Conservation (phyloP, 805 yeast genomes). For the Saccharomycopsis olivae region DNA sequence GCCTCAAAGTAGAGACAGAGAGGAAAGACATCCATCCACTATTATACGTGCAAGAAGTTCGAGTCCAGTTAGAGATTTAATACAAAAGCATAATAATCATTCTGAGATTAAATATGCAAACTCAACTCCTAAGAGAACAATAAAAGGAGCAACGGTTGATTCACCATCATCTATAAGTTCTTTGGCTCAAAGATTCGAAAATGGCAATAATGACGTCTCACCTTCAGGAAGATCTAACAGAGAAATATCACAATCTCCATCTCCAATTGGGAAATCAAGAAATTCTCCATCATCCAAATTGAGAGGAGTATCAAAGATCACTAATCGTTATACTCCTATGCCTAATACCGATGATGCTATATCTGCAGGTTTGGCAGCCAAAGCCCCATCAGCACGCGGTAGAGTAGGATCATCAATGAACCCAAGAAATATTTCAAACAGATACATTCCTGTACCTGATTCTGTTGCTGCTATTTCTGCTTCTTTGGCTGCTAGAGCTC, state of each 20-base stretch:
- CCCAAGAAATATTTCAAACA: conserved; percentile 1
- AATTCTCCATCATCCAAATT: not conserved
- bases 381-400: conserved; percentile 1
- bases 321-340: conserved; percentile 10
- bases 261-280: not conserved
- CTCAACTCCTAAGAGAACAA: too few species aligned
- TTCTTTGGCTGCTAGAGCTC: conserved; percentile 16
- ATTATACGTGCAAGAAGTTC: conserved; percentile 5
- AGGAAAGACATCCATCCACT: not conserved
- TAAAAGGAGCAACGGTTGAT: too few species aligned
- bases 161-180: not conserved
- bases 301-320: not conserved
- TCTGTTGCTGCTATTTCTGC: conserved; percentile 17
- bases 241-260: not conserved
- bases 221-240: not conserved
- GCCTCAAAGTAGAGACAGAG: not conserved
- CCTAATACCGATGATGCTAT: conserved; percentile 8
- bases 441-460: conserved; percentile 17
- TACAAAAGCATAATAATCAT: conserved; percentile 6
- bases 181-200: conserved; percentile 3
- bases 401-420: not conserved
- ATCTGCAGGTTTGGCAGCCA: conserved; percentile 13
- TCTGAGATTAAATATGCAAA: not conserved
- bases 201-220: not conserved
- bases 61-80: conserved; percentile 13